Base-by-base conservation (phyloP, 2,329 filamentous ascomycete species). In the Colletotrichum paranaense region DNA sequence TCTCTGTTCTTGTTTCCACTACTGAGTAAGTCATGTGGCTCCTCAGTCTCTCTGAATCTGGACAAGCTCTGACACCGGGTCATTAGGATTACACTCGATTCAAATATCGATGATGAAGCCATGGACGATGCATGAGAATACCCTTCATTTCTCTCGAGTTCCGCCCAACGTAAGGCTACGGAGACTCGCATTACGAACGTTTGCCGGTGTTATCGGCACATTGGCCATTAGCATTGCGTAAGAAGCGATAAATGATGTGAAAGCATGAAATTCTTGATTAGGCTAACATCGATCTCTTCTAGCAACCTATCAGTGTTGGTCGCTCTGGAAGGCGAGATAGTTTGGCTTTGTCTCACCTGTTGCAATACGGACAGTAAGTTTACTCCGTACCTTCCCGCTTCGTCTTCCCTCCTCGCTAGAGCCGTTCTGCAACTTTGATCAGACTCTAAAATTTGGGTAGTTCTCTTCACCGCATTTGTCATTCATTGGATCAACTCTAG, bases 301-400 rank as follows among this genome's bases (percentile, higher is more conserved):
- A 62, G 59, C 2, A 70, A 70, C 38, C 53, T 70, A 7, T 53
- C 67, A 16, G 28, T 59, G 3, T 22, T 70, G 28, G 24, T 53
- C 6, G 60, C 62, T 19, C 55, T 70, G 11, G 35, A 38, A 8
- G 67, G 67, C 3, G 67, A 66, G 9, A 30, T 66, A 11, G 53
- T 42, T 12, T 70, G 60, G 60, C 53, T 70, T 3, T 66, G 67
- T n/a, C 30, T 65, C 7, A 63, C 67, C 2, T 70, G 67, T n/a
- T 70, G 67, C 30, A 70, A 70, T 38, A 58, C 42, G 5, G 67
- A 70, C 22, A 30, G 67, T 66, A 66, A 42, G 67, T 68, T 19
- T 14, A 63, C 11, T 2, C 28, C 3, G 3, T 24, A 38, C 1
- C 1, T 46, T n/a, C 16, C 42, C 42, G 2, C n/a, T 12, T 24